phyloP scores from a whole-genome alignment of 352 stramenopile species.

The Phytophthora niederhauseri region DNA sequence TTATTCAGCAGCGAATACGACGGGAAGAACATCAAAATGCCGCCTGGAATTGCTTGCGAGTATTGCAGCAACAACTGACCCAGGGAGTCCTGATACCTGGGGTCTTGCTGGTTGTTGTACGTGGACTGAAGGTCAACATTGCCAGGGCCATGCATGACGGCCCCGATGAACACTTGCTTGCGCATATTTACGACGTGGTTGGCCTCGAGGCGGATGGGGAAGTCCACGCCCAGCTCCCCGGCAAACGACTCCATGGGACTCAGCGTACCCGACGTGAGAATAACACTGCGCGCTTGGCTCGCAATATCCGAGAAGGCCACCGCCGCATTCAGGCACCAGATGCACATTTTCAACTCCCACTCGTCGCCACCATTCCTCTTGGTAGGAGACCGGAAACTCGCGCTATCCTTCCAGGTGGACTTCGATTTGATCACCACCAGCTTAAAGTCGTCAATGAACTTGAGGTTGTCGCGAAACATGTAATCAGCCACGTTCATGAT shows the following conservation, averaged over 20 bases:
- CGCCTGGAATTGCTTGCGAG: conserved; percentile 66
- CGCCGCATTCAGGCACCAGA: conserved; percentile 87
- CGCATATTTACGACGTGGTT: conserved; percentile 91
- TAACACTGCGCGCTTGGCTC: conserved; percentile 67
- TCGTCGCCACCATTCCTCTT: conserved; percentile 42
- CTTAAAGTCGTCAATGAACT: conserved; percentile 87
- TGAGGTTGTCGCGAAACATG: conserved; percentile 80
- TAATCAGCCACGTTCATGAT: conserved; percentile 79
- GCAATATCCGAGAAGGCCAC: conserved; percentile 86
- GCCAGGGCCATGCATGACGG: conserved; percentile 70
- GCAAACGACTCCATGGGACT: conserved; percentile 91
- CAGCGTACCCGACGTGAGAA: conserved; percentile 85
- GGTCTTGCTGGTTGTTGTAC: conserved; percentile 85
- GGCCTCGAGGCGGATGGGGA: conserved; percentile 81
- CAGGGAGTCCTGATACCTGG: conserved; percentile 83
- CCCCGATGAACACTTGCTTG: conserved; percentile 83
- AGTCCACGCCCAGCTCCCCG: conserved; percentile 79
- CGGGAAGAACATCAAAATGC: conserved; percentile 88
- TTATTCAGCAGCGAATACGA: conserved; percentile 87
- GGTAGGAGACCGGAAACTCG: conserved; percentile 32
- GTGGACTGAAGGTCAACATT: conserved; percentile 76
- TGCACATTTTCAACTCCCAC: conserved; percentile 76
- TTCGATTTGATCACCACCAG: conserved; percentile 52
- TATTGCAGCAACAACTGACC: conserved; percentile 79
- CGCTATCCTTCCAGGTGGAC: conserved; percentile 28